phyloP scores from a whole-genome alignment of 2,329 filamentous ascomycete genomes.

The Ophiocordyceps unilateralis region DNA sequence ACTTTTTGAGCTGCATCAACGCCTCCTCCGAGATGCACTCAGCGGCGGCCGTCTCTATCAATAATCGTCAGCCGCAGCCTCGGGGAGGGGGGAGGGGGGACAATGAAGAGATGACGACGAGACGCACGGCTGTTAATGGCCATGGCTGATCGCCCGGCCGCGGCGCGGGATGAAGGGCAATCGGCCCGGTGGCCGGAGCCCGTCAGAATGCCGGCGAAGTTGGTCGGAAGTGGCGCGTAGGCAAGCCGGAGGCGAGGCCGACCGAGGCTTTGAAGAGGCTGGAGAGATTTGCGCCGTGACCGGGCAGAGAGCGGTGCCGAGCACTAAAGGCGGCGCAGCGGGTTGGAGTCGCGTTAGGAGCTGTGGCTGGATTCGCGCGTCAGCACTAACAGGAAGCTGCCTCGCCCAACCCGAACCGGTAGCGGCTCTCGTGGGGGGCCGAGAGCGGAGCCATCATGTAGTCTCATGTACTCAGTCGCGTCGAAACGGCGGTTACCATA shows the following conservation, averaged over 20 bases:
- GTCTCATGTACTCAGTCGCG: no score
- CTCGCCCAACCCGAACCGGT: no score
- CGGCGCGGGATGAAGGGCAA: not conserved
- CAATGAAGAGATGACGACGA: no score
- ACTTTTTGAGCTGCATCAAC: constrained; percentile 76
- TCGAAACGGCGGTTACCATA: no score
- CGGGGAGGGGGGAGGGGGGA: not conserved
- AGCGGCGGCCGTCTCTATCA: constrained; percentile 33
- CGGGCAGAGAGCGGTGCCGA: not conserved
- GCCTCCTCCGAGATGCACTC: constrained; percentile 80
- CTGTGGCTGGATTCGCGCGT: not conserved
- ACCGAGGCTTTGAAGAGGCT: not conserved
- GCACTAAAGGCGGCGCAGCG: no score
- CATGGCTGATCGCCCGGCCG: not conserved
- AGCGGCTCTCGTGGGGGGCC: no score
- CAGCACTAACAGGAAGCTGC: not conserved
- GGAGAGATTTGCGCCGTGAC: not conserved
- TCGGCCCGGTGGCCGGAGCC: not conserved
- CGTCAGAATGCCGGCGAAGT: not conserved
- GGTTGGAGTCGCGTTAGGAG: not conserved
- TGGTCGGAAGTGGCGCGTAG: not conserved
- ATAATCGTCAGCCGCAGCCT: not conserved
- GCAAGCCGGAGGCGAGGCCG: not conserved
- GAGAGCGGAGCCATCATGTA: no score
- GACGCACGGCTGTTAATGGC: not conserved